These are phyloP conservation scores for Alternaria rosae DNA, from an alignment of 2,329 filamentous ascomycete species.

Conservation along the genomic window DNA sequence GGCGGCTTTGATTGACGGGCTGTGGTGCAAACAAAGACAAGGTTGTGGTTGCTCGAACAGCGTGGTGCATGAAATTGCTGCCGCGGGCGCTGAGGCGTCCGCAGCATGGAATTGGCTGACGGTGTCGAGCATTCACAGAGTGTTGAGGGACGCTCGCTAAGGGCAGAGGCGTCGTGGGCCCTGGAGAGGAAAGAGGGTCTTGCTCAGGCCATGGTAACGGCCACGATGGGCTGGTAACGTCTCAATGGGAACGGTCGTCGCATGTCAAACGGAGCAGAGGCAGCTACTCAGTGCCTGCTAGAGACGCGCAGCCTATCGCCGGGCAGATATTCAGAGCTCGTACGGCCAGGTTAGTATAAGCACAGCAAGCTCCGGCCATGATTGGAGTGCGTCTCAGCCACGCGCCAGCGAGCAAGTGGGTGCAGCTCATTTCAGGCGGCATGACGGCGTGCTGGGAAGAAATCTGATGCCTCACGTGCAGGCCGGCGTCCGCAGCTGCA, in stretches of 20 bases:
- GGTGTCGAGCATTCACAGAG: neutral
- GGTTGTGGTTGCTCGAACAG: conserved; percentile 31
- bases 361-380: conserved; percentile 7
- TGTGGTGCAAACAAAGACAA: conserved; percentile 38
- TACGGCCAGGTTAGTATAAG: conserved; percentile 4
- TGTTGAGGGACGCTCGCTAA: conserved; percentile 11
- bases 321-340: neutral
- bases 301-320: neutral
- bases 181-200: neutral
- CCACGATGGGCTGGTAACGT: conserved; percentile 5
- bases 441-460: conserved; percentile 28
- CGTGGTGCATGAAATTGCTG: conserved; percentile 27
- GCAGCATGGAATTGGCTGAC: conserved; percentile 26
- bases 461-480: conserved; percentile 34
- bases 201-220: conserved; percentile 7
- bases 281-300: conserved; percentile 2
- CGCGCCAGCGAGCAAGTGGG: conserved; percentile 33
- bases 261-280: conserved; percentile 7
- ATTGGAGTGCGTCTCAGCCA: conserved; percentile 30
- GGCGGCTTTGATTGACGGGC: conserved; percentile 31
- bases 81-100: conserved; percentile 20
- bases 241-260: conserved; percentile 4
- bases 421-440: conserved; percentile 21
- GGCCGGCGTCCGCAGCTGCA: conserved; percentile 20
- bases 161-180: neutral